Evolutionary conservation across 768 basidiomycete species (phyloP).

Genomic region (Serendipita indica): DNA sequence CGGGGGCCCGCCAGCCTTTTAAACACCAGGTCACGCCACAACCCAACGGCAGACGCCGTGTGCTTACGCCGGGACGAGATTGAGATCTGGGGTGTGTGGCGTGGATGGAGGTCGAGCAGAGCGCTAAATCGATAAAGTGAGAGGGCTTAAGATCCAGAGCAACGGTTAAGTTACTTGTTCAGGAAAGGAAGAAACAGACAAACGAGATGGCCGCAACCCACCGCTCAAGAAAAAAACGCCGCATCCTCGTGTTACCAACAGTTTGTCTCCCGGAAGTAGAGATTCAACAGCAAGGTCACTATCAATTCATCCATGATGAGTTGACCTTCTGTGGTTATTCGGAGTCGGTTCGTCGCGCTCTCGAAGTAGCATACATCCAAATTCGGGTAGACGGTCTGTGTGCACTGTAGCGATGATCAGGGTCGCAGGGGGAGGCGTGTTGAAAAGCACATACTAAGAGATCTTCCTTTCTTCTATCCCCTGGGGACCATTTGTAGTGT

Average conservation of each 20-base stretch:
- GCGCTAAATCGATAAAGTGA: constrained; percentile 2
- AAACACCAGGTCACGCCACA: constrained; percentile 2
- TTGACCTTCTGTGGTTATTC: constrained; percentile 1
- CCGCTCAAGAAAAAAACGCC: constrained; percentile 6
- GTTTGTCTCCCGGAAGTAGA: constrained; percentile 6
- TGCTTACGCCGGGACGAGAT: not conserved
- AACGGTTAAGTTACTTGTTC: constrained; percentile 5
- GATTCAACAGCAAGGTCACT: constrained; percentile 7
- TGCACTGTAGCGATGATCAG: not conserved
- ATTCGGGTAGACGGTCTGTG: constrained; percentile 5
- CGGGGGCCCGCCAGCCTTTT: not conserved
- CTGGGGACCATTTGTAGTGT: constrained; percentile 6
- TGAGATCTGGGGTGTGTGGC: constrained; percentile 3
- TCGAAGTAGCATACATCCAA: not conserved
- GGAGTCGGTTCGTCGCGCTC: not conserved
- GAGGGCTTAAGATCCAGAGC: not conserved
- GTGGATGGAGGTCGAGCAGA: not conserved
- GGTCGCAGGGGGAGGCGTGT: not conserved
- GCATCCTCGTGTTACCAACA: not conserved
- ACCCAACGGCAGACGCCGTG: not conserved
- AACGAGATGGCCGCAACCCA: constrained; percentile 3
- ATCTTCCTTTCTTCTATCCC: constrained; percentile 1
- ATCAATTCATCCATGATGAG: not conserved
- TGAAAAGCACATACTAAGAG: not conserved
- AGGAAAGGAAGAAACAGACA: constrained; percentile 4